Percentiles rank a stretch among this genome's conserved stretches.
phyloP scores from a whole-genome alignment of 2,329 filamentous ascomycete species.

The Alternaria sp. region DNA sequence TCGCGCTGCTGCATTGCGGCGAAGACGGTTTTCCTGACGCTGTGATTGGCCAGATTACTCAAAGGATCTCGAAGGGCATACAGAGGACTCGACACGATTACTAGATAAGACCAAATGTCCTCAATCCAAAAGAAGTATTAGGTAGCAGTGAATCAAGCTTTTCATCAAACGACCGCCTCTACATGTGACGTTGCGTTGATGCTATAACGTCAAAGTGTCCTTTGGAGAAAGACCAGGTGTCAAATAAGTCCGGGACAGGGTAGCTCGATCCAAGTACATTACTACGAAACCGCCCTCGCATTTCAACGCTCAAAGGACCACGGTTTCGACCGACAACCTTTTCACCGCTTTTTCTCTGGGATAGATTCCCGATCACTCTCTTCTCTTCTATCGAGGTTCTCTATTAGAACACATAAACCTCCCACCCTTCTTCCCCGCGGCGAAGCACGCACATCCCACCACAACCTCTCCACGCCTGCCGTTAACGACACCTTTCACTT shows the following conservation, averaged over 20 bases:
- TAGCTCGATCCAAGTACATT: constrained; percentile 27
- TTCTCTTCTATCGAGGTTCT: constrained; percentile 15
- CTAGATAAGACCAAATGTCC: constrained; percentile 8
- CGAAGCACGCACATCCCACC: constrained; percentile 31
- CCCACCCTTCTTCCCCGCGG: constrained; percentile 16
- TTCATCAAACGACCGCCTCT: constrained; percentile 15
- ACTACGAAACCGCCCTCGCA: constrained; percentile 23
- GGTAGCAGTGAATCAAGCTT: constrained; percentile 20
- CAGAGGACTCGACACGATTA: neutral
- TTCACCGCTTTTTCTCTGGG: constrained; percentile 20
- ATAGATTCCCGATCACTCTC: constrained; percentile 36
- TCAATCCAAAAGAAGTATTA: constrained; percentile 3
- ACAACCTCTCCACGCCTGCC: constrained; percentile 10
- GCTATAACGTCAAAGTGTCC: constrained; percentile 39
- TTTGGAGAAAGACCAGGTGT: constrained; percentile 41
- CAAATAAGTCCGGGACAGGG: constrained; percentile 28
- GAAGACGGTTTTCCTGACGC: constrained; percentile 17
- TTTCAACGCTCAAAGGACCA: constrained; percentile 24
- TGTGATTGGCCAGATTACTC: constrained; percentile 14
- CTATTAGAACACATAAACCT: constrained; percentile 9
- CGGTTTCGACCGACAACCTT: constrained; percentile 15
- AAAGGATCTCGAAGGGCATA: constrained; percentile 4
- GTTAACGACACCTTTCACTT: constrained; percentile 9
- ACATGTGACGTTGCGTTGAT: constrained; percentile 20
- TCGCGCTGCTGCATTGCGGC: constrained; percentile 9